Evolutionary conservation across 192 early-diverging fungal genomes (phyloP), one percentile per base, ranked within the genome.

Genomic region (Borealophlyctis nickersoniae): DNA sequence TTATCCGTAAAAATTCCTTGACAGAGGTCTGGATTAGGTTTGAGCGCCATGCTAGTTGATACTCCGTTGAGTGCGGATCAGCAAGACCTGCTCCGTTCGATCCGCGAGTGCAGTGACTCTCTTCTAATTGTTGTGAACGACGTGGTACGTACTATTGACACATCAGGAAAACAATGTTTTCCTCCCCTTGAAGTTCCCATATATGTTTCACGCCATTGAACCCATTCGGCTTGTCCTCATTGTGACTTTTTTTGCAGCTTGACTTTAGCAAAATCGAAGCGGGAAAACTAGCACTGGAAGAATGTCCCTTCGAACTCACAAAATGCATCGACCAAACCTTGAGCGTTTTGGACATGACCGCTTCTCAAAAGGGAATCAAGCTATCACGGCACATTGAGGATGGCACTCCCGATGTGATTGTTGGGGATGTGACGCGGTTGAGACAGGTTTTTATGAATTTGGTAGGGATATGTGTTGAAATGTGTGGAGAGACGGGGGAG

Each of bases 321-420:
- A 19, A 61, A 36, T 54, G 22, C 11, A 36, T 69, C 27, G 60
- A 69, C 16, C 72, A 83, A 31, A 80, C 85, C 30, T 75, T 91
- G 1, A 86, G 87, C 70, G 86, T 84, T 7, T 55, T 91, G 35
- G 82, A 87, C 14, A 76, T 86, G 0, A 89, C 88, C 65, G 83
- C 87, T 0, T 82, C 82, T 57, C 86, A 91, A 56, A 45, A 45
- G 39, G 39, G 39, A 13, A 45, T 45, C 39, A 19, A 7, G 39
- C 39, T 45, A 13, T 45, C 39, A 45, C 39, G 19, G 7, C 19
- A 7, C 9, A 45, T 45, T 13, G 39, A 45, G 39, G 39, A 45
- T 13, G 19, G 7, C 19, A 19, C 19, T 7, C 39, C 19, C 9
- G 19, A 45, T 7, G 19, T 45, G 9, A 45, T 45, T 45, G 39